Conservation (phyloP, 108 stramenopile species). For the Cyclotella distinguenda region DNA sequence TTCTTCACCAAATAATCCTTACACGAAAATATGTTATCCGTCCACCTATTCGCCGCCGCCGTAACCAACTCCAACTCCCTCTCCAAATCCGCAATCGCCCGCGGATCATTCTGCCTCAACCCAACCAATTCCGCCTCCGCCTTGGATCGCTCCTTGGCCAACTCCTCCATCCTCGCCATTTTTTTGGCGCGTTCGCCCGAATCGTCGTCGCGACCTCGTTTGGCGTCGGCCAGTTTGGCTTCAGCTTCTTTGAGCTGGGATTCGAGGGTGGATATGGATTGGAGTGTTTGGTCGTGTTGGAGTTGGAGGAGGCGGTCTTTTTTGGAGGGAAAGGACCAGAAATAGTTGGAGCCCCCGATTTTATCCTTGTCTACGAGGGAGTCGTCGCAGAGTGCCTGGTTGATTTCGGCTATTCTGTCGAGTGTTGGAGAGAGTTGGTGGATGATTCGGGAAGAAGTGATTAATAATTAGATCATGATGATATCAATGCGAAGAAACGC, state of each 20-base stretch:
- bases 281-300: conserved; percentile 56
- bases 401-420: conserved; percentile 66
- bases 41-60: conserved; percentile 90
- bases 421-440: neutral
- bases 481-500: too few species aligned
- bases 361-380: conserved; percentile 87
- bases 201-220: conserved; percentile 68
- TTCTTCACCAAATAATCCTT: conserved; percentile 87
- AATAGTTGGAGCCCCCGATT: conserved; percentile 91
- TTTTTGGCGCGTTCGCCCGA: conserved; percentile 53
- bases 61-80: conserved; percentile 62
- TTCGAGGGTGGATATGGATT: conserved; percentile 43
- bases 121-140: conserved; percentile 55
- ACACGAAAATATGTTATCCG: conserved; percentile 89
- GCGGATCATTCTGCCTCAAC: conserved; percentile 90
- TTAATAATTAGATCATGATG: too few species aligned
- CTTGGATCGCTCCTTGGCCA: conserved; percentile 38
- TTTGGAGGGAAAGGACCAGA: conserved; percentile 90
- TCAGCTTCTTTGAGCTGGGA: conserved; percentile 53
- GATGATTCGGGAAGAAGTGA: neutral
- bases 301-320: conserved; percentile 69
- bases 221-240: conserved; percentile 75
- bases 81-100: conserved; percentile 77
- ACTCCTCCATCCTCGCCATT: conserved; percentile 55
- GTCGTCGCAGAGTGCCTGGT: conserved; percentile 81